Base-by-base conservation (phyloP, 495 filamentous ascomycete genomes). In the Penicillium parvum region DNA sequence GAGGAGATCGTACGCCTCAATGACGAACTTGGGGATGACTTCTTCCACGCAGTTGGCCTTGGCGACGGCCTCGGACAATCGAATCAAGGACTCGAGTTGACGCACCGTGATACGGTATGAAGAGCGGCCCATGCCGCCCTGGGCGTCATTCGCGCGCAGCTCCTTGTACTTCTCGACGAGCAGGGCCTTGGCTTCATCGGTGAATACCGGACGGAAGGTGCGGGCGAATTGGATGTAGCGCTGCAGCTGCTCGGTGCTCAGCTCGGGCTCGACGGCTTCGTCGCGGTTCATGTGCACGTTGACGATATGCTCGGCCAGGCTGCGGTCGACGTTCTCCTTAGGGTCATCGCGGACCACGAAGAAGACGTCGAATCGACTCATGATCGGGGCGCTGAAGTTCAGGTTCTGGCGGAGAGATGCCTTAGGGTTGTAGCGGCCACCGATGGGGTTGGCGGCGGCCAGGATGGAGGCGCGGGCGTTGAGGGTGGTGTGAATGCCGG, bases 331-430 rank as follows among this genome's bases (percentile, higher is more conserved):
- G 12, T 71, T 63, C 65, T 97, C 92, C 57, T 96, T 92, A 60
- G 91, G 96, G 53, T 99, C 92, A 58, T 99, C 92, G 2, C 96
- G 82, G 33, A 99, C 85, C 48, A 99, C 90, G 60, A 99, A 99
- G 76, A 99, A 99, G 12, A 99, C 73, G 68, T 99, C 92, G 70
- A 99, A 99, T 68, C 92, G 84, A 33, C 85, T 90, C 92, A 99
- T 97, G 65, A 99, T 99, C 42, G 92, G 92, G 12, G 92, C 94
- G 22, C 81, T 87, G 84, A 99, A 95, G 70, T 99, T 97, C 63
- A 99, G 86, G 63, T 99, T 99, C 39, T 88, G 83, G 16, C 92
- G 79, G 4, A 99, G 74, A 0, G 92, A 95, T 4, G 84, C 83
- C 66, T 96, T 97, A 42, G 91, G 86, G 70, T 99, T 94, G 69